A percentile compares a stretch with the other conserved stretches of the same genome.
Conservation (phyloP, 202 grass and related monocot species). For the Eragrostis tef region DNA sequence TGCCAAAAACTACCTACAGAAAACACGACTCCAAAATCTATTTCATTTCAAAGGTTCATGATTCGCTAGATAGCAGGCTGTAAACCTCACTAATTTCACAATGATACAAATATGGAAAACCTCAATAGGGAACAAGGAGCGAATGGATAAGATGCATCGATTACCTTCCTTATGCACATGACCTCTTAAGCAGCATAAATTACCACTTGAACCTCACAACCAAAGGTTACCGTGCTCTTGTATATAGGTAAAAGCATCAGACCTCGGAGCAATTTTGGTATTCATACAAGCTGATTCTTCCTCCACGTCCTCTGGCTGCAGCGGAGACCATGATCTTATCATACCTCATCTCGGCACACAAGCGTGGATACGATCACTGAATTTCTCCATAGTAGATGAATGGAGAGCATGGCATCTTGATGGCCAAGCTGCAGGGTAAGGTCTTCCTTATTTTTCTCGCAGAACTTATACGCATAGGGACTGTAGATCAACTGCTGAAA, state of each 20-base stretch:
- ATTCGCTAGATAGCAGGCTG: too few relatives aligned
- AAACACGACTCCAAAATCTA: too few relatives aligned
- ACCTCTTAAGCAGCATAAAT: constrained; percentile 44
- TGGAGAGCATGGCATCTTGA: constrained; percentile 64
- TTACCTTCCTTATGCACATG: background rate
- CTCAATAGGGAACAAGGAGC: background rate
- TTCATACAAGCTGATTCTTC: background rate
- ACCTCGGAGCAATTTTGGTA: background rate
- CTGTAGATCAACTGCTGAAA: too few relatives aligned
- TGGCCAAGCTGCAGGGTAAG: constrained; percentile 58
- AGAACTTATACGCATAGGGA: too few relatives aligned
- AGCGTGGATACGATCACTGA: constrained; percentile 56
- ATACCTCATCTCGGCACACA: constrained; percentile 59
- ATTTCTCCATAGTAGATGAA: constrained; percentile 57
- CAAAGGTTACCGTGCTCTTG: constrained; percentile 50
- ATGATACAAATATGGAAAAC: background rate
- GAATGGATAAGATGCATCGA: constrained; percentile 54
- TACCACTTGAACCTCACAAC: constrained; percentile 52
- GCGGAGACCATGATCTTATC: constrained; percentile 59
- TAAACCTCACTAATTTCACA: too few relatives aligned
- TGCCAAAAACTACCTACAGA: too few relatives aligned
- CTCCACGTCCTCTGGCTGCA: background rate
- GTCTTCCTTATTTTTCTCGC: background rate
- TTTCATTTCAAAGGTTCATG: too few relatives aligned
- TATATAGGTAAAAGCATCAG: constrained; percentile 44